Evolutionary conservation across 805 yeast genomes (phyloP), one percentile per base, ranked within the genome.

Genomic region (Sugiyamaella qingdaonensis): DNA sequence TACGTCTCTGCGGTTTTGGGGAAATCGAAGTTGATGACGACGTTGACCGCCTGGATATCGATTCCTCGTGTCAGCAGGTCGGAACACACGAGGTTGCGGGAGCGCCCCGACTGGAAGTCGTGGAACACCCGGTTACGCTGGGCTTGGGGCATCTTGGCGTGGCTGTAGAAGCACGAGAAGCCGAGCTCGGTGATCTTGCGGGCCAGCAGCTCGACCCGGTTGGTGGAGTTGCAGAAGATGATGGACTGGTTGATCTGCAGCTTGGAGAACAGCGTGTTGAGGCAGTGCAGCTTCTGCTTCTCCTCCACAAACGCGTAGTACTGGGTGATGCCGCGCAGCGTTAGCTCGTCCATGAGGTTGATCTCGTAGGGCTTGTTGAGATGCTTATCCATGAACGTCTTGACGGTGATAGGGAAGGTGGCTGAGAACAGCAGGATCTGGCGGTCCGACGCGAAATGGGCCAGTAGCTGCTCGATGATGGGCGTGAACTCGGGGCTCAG

Each of bases 281-380:
- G 79, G 74, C 99, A 94, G 69, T 94, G 97, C 59, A 94, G 79
- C 72, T 94, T 94, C 75, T 94, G 96, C 64, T 84, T 85, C 71
- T 92, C 98, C 70, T 94, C 99, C 42, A 94, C 97, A 68, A 90
- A 94, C n/a, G 98, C 98, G 68, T 94, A 94, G 72, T 85, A 94
- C 73, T 94, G 98, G 1, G 97, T 88, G 64, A 94, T 89, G 77
- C 99, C 99, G 66, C 90, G 84, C 59, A 94, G 77, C 8, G 99
- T 94, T 64, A 94, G 79, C 73, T 94, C 98, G 68, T 94, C 98
- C 99, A 94, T 94, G 60, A 94, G 76, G 71, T 94, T 94, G 70
- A 94, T 91, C 71, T 92, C 97, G 68, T 88, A 89, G 13, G 99
- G 98, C 65, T 88, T 86, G 64, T 80, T 83, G 68, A 94, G 79